phyloP scores from a whole-genome alignment of 768 basidiomycete genomes.

The Mycena vitilis region DNA sequence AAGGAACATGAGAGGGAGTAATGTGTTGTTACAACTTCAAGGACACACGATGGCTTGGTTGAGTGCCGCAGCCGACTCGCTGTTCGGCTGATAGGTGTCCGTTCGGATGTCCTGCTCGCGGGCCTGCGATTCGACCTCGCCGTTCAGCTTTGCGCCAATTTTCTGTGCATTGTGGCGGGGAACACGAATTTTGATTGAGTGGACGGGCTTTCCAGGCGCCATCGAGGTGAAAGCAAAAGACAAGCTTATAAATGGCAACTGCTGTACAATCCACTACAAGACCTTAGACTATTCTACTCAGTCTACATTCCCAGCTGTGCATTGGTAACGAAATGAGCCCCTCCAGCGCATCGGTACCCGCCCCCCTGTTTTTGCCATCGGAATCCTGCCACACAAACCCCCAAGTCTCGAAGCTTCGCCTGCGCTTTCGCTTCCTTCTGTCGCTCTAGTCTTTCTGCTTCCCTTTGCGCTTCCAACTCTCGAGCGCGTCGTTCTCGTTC shows the following conservation, averaged over 20 bases:
- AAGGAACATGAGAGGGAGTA: constrained; percentile 6
- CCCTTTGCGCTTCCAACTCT: constrained; percentile 39
- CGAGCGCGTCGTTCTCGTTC: constrained; percentile 38
- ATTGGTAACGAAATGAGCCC: constrained; percentile 54
- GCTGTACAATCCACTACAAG: no score
- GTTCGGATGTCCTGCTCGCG: constrained; percentile 60
- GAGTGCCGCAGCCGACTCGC: constrained; percentile 60
- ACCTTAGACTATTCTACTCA: no score
- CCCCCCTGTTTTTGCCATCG: constrained; percentile 53
- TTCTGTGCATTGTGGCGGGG: constrained; percentile 82
- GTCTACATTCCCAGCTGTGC: constrained; percentile 40
- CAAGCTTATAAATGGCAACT: no score
- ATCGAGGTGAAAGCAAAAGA: constrained; percentile 45
- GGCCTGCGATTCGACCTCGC: constrained; percentile 68
- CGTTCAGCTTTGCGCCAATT: constrained; percentile 70
- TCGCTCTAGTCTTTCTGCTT: constrained; percentile 39
- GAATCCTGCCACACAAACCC: constrained; percentile 61
- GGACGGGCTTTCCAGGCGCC: constrained; percentile 70
- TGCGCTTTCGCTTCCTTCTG: constrained; percentile 58
- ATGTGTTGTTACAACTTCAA: constrained; percentile 9
- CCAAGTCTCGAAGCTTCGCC: constrained; percentile 56
- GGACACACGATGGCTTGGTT: constrained; percentile 74
- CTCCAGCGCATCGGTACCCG: constrained; percentile 62
- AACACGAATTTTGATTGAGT: constrained; percentile 71
- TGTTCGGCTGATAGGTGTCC: constrained; percentile 72